Evolutionary conservation across 352 stramenopile species (phyloP).

Genomic region (Pythium chondricola): DNA sequence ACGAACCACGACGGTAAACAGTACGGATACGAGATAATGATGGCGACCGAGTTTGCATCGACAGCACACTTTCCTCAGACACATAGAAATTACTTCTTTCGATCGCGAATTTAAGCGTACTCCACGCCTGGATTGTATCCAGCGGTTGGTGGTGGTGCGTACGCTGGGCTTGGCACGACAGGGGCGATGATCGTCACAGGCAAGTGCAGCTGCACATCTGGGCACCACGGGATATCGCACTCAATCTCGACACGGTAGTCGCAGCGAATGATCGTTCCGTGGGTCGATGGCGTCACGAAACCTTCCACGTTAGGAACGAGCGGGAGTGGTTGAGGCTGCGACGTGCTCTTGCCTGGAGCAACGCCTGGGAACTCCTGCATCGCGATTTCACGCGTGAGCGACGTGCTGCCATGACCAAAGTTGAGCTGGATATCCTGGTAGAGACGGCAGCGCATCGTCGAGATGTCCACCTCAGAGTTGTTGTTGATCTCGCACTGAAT

Average conservation of each 20-base stretch:
- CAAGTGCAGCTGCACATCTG: conserved; percentile 47
- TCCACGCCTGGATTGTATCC: conserved; percentile 10
- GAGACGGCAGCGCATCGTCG: conserved; percentile 49
- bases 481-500: conserved; percentile 65
- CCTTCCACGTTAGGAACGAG: conserved; percentile 24
- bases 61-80: too few species aligned
- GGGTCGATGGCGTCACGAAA: conserved; percentile 41
- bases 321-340: conserved; percentile 46
- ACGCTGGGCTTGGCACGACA: conserved; percentile 12
- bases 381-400: conserved; percentile 37
- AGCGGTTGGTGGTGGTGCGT: conserved; percentile 13
- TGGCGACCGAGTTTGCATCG: too few species aligned
- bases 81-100: too few species aligned
- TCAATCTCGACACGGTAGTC: conserved; percentile 57
- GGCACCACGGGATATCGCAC: conserved; percentile 64
- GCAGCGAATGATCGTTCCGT: conserved; percentile 40
- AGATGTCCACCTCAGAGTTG: conserved; percentile 44
- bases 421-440: conserved; percentile 46
- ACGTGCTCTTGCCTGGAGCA: conserved; percentile 18
- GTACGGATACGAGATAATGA: too few species aligned
- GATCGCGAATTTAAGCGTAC: conserved; percentile 3
- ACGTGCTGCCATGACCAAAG: conserved; percentile 23
- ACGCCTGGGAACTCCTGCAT: conserved; percentile 43
- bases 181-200: conserved; percentile 44
- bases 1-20: too few species aligned